These are phyloP conservation scores for Erigeron canadensis DNA, from an alignment of 129 eudicot species.

Conservation along the genomic window DNA sequence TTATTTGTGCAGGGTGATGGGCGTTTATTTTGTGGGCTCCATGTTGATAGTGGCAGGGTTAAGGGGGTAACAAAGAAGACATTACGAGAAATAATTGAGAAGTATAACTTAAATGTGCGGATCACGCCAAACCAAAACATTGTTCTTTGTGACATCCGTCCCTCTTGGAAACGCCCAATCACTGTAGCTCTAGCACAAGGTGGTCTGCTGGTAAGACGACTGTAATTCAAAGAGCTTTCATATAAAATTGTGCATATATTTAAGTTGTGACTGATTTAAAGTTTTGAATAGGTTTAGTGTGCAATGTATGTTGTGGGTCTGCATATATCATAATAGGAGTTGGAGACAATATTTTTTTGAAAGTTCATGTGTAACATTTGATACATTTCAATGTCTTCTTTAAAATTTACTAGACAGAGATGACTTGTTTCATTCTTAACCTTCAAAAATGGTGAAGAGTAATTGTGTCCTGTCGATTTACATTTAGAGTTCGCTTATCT, in stretches of 20 bases:
- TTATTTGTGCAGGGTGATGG: conserved; percentile 79
- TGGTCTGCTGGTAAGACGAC: conserved; percentile 73
- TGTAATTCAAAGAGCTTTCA: background rate
- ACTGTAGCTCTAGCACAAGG: conserved; percentile 88
- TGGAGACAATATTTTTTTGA: too few relatives aligned
- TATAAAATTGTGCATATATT: too few relatives aligned
- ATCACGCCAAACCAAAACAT: conserved; percentile 94
- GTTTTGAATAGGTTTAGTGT: too few relatives aligned
- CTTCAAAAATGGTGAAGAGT: too few relatives aligned
- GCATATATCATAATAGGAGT: too few relatives aligned
- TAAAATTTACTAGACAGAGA: too few relatives aligned
- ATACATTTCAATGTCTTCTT: too few relatives aligned
- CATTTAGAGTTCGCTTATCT: background rate
- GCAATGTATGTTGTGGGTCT: too few relatives aligned
- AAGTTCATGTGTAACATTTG: too few relatives aligned
- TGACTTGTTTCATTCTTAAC: too few relatives aligned
- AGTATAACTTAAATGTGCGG: conserved; percentile 83
- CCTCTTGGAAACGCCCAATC: conserved; percentile 82
- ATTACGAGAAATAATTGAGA: conserved; percentile 81
- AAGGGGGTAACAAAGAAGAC: conserved; percentile 80
- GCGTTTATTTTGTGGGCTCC: conserved; percentile 87
- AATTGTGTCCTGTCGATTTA: background rate
- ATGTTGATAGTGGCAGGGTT: conserved; percentile 91
- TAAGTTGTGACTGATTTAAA: too few relatives aligned
- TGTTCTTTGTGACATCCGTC: conserved; percentile 77